Evolutionary conservation across 805 yeast genomes (phyloP), one percentile per base, ranked within the genome.

Genomic region (Cyberlindnera americana): DNA sequence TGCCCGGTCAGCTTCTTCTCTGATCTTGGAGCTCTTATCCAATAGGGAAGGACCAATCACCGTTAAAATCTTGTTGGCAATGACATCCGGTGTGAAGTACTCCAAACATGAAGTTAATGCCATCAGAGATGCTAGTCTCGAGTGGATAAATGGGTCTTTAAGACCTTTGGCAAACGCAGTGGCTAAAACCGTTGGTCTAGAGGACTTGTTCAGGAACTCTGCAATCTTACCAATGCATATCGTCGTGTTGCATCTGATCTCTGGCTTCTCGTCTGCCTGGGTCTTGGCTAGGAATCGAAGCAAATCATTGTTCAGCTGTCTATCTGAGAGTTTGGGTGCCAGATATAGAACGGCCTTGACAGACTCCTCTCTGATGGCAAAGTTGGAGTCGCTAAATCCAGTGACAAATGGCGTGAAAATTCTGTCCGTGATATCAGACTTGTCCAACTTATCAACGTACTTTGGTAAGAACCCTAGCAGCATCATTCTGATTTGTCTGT

Each of bases 101-200:
- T 79, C 82, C 18, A 81, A 65, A 13, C 84, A 73, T 12, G 71
- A 67, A 29, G 75, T 77, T 46, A 91, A 75, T 1, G 96, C 95
- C 44, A 78, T 65, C 19, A 93, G 66, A 0, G 96, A 88, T 4
- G 83, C 84, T 54, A 81, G 59, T 48, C 93, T 73, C 12, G 95
- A 78, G 7, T 84, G 88, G 3, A 80, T 70, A 53, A 78, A 79
- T 1, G 90, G 73, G 60, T 91, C 99, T 52, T 80, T 81, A 33
- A 91, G 68, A 0, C 95, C 83, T 52, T 89, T 82, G 3, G 86
- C 75, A 51, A 85, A 83, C 0, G 97, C 98, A 1, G 96, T 88
- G 3, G 88, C 79, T 34, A 93, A 65, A 3, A 93, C 95, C 17
- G 78, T 80, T 9, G 86, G 70, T 42, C 90, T 71, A 21, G 83